Base-by-base conservation (phyloP, 371 early-diverging fungal genomes). In the Scutellospora calospora region DNA sequence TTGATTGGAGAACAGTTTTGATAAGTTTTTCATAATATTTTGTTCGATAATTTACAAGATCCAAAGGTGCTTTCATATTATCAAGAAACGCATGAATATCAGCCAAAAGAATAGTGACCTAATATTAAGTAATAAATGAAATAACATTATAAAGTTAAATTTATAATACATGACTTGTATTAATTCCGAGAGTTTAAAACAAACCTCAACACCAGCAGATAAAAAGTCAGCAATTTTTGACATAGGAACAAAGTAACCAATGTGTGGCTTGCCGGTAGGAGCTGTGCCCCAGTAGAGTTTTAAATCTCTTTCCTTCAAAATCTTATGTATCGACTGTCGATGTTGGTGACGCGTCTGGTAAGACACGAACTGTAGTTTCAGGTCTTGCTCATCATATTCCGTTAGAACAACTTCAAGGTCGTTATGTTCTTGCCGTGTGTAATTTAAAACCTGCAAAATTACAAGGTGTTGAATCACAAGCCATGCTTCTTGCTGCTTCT, bases 281-380 rank as follows among this genome's bases (percentile, higher is more conserved):
- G 99, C 99, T 35, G 99, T 99, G 65, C 99, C 99, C 99, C 99
- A 99, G 93, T 99, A 99, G 83, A 99, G 87, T 81, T 93, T 96
- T 52, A 99, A 86, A 86, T 98, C 95, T 75, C 99, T 93, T 85
- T 97, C 96, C 3, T 87, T 87, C 25, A 99, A 91, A 71, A 97
- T 91, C n/a, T n/a, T n/a, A n/a, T 41, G 76, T 76, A 12, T 76
- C 76, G 3, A 76, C 76, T 22, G 76, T 99, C 75, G 98, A 98
- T 82, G 82, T 92, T 27, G 98, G 98, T 79, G 98, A 98, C 14
- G 60, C 16, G 14, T 76, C 76, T 83, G 93, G 88, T 29, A 89
- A 91, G 54, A 96, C 95, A 68, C 91, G 99, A 52, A 95, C 94
- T 0, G 95, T 99, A 29, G 96, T 98, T 2, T 95, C 95, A 27